Base-by-base conservation (phyloP, 306 rosid genomes). In the Alnus glutinosa region DNA sequence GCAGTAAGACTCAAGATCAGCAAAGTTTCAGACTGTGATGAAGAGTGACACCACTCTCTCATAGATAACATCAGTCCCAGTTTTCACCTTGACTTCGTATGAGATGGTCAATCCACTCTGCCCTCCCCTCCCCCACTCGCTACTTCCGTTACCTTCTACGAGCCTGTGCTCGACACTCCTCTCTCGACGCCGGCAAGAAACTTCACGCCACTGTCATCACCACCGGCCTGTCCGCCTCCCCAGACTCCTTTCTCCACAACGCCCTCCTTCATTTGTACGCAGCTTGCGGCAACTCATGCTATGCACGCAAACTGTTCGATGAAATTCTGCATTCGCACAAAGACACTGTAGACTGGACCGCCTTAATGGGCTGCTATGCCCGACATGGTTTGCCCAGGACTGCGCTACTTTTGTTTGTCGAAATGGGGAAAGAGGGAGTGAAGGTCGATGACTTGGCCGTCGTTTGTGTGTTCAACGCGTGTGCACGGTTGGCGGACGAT, bases 261-360 rank as follows among this genome's bases (percentile, higher is more conserved):
- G 89, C 89, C 55, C 84, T 91, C 28, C 87, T 91, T 12, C 97
- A 93, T 4, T 48, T 91, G 0, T 87, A 91, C 13, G 84, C 87
- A 0, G 66, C 85, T 0, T 75, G 71, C 3, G 85, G 82, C 28
- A 58, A 47, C 3, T 16, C 58, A 3, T 1, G 51, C 0, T 75
- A 59, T 68, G 92, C 96, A 0, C 87, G 59, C 62, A 69, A 81
- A 36, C 46, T 91, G 87, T 91, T 93, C 79, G 88, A 81, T 42
- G 77, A 81, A 88, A 91, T 93, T 73, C 96, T 96, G 73, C 74
- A 75, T 42, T 84, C 89, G 14, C 92, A 84, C 77, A 89, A 85
- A 52, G 97, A 91, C 79, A 71, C 87, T 12, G 86, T 89, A 10
- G 96, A 91, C 82, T 93, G 88, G 88, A 93, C 97, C 37, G 32